A percentile compares a stretch with the other conserved stretches of the same genome.
phyloP scores from a whole-genome alignment of 2,329 filamentous ascomycete genomes.

The Pseudogymnoascus sp. region DNA sequence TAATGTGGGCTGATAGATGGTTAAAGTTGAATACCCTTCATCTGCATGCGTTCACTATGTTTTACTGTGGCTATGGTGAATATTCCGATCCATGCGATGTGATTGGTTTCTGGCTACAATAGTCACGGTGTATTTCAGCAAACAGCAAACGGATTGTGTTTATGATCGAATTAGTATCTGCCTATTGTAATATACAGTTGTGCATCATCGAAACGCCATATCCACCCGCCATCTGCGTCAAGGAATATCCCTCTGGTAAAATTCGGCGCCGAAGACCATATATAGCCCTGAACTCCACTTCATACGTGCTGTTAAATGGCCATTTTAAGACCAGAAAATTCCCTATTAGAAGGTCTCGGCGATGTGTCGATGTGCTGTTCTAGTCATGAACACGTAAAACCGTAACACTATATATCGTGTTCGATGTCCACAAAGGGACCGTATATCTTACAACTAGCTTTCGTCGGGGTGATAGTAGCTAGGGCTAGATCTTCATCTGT shows the following conservation, averaged over 20 bases:
- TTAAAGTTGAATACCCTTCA: neutral
- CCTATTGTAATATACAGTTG: neutral
- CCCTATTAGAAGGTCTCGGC: neutral
- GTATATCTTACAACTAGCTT: neutral
- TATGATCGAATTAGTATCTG: neutral
- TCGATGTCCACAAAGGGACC: neutral
- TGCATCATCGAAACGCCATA: constrained; percentile 1
- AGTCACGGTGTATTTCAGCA: neutral
- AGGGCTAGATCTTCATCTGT: constrained; percentile 21
- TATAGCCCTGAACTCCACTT: neutral
- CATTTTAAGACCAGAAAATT: neutral
- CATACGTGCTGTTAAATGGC: neutral
- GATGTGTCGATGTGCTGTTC: constrained; percentile 2
- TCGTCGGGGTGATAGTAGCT: neutral
- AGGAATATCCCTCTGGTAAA: neutral
- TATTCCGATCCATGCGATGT: neutral
- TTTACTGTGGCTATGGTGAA: neutral
- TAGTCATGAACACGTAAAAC: neutral
- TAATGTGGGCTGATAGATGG: neutral
- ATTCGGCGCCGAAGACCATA: neutral
- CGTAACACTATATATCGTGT: neutral
- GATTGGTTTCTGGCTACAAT: neutral
- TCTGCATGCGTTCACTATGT: neutral
- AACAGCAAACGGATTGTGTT: neutral
- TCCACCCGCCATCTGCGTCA: neutral